Evolutionary conservation across 306 rosid species (phyloP), one percentile per base, ranked within the genome.

Genomic region (Neltuma alba): DNA sequence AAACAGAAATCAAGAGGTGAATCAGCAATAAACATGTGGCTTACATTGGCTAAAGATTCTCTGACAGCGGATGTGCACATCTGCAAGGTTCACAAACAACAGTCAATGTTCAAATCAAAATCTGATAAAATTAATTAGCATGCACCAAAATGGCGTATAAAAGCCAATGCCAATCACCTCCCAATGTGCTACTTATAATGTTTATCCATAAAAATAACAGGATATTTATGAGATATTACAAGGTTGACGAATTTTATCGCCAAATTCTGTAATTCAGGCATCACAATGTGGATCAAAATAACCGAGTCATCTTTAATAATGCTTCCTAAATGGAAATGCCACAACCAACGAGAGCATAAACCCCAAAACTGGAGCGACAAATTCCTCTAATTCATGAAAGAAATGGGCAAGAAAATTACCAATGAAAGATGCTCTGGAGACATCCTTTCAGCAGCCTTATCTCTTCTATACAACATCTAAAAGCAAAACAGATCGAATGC

Each of bases 21-120:
- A 76, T 78, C 74, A 31, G 84, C 87, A 84, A 78, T 54, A 79
- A 80, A 83, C 80, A 61, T 80, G 80, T 33, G 70, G 84, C 99
- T 92, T 95, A 95, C 99, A 92, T 90, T 95, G 86, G 89, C 85
- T 78, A 95, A 70, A 79, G 98, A 95, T 85, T 91, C 98, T 79
- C 86, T 86, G 80, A 95, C 79, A 50, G 97, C 99, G 6, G 93
- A 87, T 13, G 92, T 85, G 86, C 97, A 95, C 69, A 95, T 88
- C 99, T 95, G 87, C 92, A 94, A 36, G 77, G 76, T 40, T 58
- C 64, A 58, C 68, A 75, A 45, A 44, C 34, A 80, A 74, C 1
- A 66, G 80, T 80, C 30, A 77, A 75, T 34, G 67, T 75, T 57
- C 33, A 5, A 77, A 73, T 67, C 47, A 81, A 71, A 69, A 62